Conservation (phyloP, 2,329 filamentous ascomycete genomes). For the Aspergillus glaucus region DNA sequence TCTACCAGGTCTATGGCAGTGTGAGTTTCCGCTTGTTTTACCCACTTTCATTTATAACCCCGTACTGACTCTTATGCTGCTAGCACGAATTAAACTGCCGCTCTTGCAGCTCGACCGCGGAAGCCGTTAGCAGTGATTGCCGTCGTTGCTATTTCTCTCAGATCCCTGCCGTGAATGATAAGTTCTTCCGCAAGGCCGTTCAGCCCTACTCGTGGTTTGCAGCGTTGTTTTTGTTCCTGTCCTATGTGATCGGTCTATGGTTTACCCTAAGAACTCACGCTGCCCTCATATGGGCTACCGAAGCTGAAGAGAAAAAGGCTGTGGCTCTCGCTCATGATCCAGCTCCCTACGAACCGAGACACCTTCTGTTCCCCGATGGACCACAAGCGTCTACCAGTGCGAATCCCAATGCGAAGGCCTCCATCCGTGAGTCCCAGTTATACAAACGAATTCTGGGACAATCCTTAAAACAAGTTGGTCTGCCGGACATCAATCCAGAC, state of each 20-base stretch:
- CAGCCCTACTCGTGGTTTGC: constrained; percentile 90
- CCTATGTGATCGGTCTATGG: constrained; percentile 87
- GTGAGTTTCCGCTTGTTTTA: constrained; percentile 40
- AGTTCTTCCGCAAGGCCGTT: constrained; percentile 85
- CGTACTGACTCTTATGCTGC: constrained; percentile 27
- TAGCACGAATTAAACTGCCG: constrained; percentile 86
- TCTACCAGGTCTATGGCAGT: constrained; percentile 97
- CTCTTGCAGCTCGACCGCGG: constrained; percentile 51
- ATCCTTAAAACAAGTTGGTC: constrained; percentile 75
- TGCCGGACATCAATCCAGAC: constrained; percentile 51
- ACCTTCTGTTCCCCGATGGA: constrained; percentile 23
- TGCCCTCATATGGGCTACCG: constrained; percentile 91
- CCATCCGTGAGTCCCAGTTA: constrained; percentile 79
- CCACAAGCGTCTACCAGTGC: constrained; percentile 26
- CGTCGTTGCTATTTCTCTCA: constrained; percentile 93
- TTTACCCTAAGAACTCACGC: constrained; percentile 95
- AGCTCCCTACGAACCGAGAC: constrained; percentile 29
- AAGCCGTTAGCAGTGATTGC: constrained; percentile 57
- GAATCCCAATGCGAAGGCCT: constrained; percentile 50
- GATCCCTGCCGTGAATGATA: constrained; percentile 71
- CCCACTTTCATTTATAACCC: neutral
- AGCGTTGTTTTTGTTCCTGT: constrained; percentile 77
- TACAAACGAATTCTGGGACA: constrained; percentile 93
- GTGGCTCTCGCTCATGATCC: constrained; percentile 22
- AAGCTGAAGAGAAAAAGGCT: constrained; percentile 68